Evolutionary conservation across 192 early-diverging fungal species (phyloP).

Genomic region (Borealophlyctis nickersoniae): DNA sequence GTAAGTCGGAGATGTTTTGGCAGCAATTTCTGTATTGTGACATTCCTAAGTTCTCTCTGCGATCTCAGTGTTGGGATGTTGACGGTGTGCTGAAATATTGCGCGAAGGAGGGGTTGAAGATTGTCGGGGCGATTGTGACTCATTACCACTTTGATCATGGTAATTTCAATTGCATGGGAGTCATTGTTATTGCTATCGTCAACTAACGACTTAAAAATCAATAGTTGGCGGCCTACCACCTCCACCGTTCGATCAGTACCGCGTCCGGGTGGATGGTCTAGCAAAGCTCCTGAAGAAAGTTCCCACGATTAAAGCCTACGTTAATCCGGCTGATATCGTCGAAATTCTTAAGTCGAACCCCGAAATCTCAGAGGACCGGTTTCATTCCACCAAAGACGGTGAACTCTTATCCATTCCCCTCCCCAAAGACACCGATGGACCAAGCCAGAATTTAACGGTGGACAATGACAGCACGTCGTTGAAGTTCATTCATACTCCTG

Average conservation of each 20-base stretch:
- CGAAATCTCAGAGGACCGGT: slow-evolving; percentile 47
- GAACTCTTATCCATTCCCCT: slow-evolving; percentile 43
- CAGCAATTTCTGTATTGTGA: background rate
- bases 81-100: slow-evolving; percentile 72
- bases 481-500: slow-evolving; percentile 86
- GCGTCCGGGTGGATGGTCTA: slow-evolving; percentile 76
- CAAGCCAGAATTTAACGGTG: background rate
- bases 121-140: slow-evolving; percentile 74
- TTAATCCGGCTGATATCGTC: slow-evolving; percentile 75
- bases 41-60: slow-evolving; percentile 5
- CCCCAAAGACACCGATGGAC: slow-evolving; percentile 9
- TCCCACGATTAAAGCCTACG: slow-evolving; percentile 71
- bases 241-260: slow-evolving; percentile 75
- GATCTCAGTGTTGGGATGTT: slow-evolving; percentile 81
- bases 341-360: slow-evolving; percentile 68
- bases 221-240: slow-evolving; percentile 81
- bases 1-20: slow-evolving; percentile 40
- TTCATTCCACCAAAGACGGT: slow-evolving; percentile 61
- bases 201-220: slow-evolving; percentile 1
- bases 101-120: slow-evolving; percentile 53
- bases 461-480: slow-evolving; percentile 30
- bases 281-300: slow-evolving; percentile 67
- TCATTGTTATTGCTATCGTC: background rate
- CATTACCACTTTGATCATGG: slow-evolving; percentile 83
- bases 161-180: background rate